A percentile compares a stretch with the other conserved stretches of the same genome.
These are phyloP conservation scores for Wickerhamiella allomyrinae DNA, from an alignment of 805 yeast genomes.

Conservation along the genomic window DNA sequence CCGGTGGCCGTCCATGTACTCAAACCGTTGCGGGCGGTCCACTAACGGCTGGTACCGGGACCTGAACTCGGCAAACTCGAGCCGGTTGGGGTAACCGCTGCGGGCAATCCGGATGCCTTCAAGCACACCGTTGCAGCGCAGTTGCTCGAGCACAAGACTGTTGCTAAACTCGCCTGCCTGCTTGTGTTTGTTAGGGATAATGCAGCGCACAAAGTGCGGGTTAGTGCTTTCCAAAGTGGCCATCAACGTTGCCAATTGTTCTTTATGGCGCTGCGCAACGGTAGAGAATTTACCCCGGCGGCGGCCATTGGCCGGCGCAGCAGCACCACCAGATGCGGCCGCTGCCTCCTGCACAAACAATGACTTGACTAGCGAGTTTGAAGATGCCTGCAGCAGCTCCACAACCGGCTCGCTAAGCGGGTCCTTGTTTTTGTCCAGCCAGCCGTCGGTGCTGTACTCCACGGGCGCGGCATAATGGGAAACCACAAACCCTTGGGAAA, in stretches of 20 bases:
- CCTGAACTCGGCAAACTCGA: conserved; percentile 68
- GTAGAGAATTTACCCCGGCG: conserved; percentile 44
- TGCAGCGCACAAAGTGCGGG: conserved; percentile 96
- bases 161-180: conserved; percentile 60
- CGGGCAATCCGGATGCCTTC: conserved; percentile 97
- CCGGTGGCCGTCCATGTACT: conserved; percentile 38
- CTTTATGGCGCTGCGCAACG: conserved; percentile 78
- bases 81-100: conserved; percentile 91
- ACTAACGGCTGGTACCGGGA: conserved; percentile 61
- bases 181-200: conserved; percentile 73
- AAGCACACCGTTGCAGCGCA: conserved; percentile 91
- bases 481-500: conserved; percentile 63
- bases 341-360: conserved; percentile 33
- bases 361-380: conserved; percentile 38
- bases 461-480: conserved; percentile 94
- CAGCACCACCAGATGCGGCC: conserved; percentile 16
- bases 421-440: conserved; percentile 91
- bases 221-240: conserved; percentile 61
- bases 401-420: conserved; percentile 71
- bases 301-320: conserved; percentile 19
- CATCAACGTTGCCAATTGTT: conserved; percentile 62
- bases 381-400: conserved; percentile 43
- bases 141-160: conserved; percentile 65
- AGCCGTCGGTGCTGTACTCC: conserved; percentile 81
- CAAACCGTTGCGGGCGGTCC: conserved; percentile 26